A percentile compares a stretch with the other conserved stretches of the same genome.
These are phyloP conservation scores for Bryoerythrophyllum caledonicum DNA, from an alignment of 225 moss, liverwort and hornwort genomes.

Conservation along the genomic window DNA sequence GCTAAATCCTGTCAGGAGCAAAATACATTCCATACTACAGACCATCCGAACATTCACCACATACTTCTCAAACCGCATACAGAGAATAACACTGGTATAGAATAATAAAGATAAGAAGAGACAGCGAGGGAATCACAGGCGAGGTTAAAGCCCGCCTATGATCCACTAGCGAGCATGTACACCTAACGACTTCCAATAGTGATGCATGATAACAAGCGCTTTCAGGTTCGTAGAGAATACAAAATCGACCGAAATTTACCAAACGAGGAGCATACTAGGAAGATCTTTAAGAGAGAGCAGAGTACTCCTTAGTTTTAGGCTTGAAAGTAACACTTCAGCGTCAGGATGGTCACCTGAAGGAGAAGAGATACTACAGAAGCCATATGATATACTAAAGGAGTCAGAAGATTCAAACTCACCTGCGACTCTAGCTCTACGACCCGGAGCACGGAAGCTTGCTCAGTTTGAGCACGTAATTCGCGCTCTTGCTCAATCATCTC, in stretches of 20 bases:
- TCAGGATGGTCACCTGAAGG: not conserved
- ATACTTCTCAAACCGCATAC: conserved; percentile 5
- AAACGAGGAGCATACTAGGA: not conserved
- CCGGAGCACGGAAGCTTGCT: conserved; percentile 65
- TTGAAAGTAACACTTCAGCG: not conserved
- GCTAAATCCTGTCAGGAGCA: not conserved
- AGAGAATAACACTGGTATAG: not conserved
- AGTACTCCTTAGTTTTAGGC: not conserved
- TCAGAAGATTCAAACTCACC: conserved; percentile 23
- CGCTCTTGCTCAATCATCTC: conserved; percentile 69
- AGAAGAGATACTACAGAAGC: conserved; percentile 11
- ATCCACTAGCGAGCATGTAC: not conserved
- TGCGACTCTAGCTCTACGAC: conserved; percentile 68
- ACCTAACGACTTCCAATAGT: not conserved
- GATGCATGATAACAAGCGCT: not conserved
- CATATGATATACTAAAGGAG: not conserved
- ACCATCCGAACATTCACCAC: conserved; percentile 1
- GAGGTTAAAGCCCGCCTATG: not conserved
- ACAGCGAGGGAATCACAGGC: not conserved
- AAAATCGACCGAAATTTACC: not conserved
- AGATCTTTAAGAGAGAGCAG: not conserved
- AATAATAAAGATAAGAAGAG: not conserved
- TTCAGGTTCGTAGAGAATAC: not conserved
- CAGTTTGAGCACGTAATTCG: conserved; percentile 59
- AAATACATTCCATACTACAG: not conserved